These are phyloP conservation scores for Croton setiger DNA, from an alignment of 441 rosid genomes.

Conservation along the genomic window DNA sequence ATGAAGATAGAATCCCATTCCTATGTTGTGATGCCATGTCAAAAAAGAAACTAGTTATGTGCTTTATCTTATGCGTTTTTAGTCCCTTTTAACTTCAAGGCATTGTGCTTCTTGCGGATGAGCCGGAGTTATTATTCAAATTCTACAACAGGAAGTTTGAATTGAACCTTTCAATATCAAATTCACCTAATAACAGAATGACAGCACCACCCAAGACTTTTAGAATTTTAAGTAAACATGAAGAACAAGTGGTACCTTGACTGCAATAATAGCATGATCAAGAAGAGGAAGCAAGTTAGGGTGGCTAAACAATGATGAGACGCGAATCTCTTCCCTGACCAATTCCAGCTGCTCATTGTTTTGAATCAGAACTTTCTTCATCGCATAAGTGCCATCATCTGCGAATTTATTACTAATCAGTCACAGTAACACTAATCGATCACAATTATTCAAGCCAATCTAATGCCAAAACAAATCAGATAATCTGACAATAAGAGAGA, in stretches of 20 bases:
- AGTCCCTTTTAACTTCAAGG: background rate
- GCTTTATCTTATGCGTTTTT: background rate
- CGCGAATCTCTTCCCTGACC: constrained; percentile 95
- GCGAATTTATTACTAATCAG: constrained; percentile 20
- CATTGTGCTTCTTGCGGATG: background rate
- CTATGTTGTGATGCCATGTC: background rate
- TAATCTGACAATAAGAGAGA: background rate
- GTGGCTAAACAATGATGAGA: constrained; percentile 88
- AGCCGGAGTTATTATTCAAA: no score
- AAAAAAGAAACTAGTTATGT: background rate
- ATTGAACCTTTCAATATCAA: background rate
- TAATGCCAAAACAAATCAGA: no score
- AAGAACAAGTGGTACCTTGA: constrained; percentile 50
- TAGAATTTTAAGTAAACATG: background rate
- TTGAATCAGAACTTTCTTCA: constrained; percentile 98
- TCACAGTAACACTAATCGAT: background rate
- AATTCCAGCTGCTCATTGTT: constrained; percentile 83
- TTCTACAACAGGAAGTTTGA: background rate
- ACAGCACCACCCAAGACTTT: background rate
- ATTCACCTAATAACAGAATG: background rate
- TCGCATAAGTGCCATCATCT: constrained; percentile 95
- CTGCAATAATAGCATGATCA: constrained; percentile 89
- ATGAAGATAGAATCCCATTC: background rate
- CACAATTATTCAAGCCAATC: no score
- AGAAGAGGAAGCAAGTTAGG: constrained; percentile 93